phyloP scores from a whole-genome alignment of 208 protist genomes.

The Leishmania braziliensis region DNA sequence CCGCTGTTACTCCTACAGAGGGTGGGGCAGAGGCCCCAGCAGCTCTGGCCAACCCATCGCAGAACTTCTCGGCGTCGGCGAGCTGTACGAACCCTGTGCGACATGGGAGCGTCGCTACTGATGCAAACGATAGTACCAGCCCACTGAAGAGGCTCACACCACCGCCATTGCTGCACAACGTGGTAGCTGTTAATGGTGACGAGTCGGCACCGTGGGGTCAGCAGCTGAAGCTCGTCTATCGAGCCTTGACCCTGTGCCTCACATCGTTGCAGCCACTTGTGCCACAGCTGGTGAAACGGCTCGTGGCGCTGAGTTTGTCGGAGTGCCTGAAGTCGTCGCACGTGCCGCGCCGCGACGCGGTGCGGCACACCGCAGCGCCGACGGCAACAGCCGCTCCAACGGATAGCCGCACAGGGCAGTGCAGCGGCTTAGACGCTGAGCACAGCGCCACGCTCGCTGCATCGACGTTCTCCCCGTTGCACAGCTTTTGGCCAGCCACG shows the following conservation, averaged over 20 bases:
- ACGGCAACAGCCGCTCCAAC: background rate
- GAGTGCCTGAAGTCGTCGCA: conserved; percentile 37
- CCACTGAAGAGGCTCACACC: background rate
- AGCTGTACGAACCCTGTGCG: background rate
- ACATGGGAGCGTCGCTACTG: background rate
- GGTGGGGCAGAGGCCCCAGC: background rate
- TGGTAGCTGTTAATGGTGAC: conserved; percentile 1
- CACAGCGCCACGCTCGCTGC: background rate
- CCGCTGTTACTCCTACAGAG: background rate
- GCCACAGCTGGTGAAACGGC: conserved; percentile 9
- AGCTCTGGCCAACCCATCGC: background rate
- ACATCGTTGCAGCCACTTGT: conserved; percentile 36
- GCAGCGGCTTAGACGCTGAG: background rate
- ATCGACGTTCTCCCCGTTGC: background rate
- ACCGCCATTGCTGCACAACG: background rate
- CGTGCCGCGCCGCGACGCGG: conserved; percentile 12
- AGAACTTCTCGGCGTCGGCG: background rate
- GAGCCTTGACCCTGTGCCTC: conserved; percentile 37
- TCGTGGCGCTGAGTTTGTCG: conserved; percentile 20
- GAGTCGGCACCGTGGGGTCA: conserved; percentile 11
- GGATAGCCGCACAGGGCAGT: background rate
- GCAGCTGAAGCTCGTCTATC: conserved; percentile 38
- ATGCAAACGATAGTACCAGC: background rate
- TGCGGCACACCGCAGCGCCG: background rate
- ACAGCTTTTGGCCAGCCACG: background rate